Conservation (phyloP, 2,329 filamentous ascomycete genomes). For the Talaromyces marneffei region DNA sequence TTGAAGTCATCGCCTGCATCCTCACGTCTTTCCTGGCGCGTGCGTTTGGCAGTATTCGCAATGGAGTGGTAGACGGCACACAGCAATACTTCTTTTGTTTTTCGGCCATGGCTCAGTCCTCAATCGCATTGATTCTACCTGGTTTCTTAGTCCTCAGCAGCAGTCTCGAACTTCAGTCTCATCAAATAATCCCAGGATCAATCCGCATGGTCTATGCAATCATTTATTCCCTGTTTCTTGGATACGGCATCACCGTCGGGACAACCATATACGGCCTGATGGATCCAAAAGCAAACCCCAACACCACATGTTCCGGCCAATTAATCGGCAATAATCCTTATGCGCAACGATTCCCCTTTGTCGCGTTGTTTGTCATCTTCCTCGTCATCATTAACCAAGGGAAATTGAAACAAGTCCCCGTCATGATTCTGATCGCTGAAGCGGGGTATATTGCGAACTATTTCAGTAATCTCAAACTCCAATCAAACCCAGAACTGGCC, state of each 20-base stretch:
- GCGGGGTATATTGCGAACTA: conserved; percentile 71
- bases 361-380: conserved; percentile 65
- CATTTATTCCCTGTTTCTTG: conserved; percentile 66
- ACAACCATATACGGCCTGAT: conserved; percentile 59
- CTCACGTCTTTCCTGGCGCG: conserved; percentile 64
- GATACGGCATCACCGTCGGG: conserved; percentile 66
- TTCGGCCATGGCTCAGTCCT: conserved; percentile 65
- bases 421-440: conserved; percentile 69
- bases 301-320: conserved; percentile 42
- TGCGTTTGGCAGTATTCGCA: conserved; percentile 60
- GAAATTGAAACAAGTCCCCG: conserved; percentile 69
- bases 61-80: conserved; percentile 33
- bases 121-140: conserved; percentile 67
- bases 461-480: conserved; percentile 62
- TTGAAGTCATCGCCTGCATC: conserved; percentile 59
- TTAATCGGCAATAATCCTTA: conserved; percentile 44
- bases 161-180: conserved; percentile 62
- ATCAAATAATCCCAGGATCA: conserved; percentile 63
- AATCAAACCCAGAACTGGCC: conserved; percentile 65
- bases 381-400: conserved; percentile 76
- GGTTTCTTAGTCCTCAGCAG: conserved; percentile 59
- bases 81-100: conserved; percentile 57
- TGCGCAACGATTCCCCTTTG: conserved; percentile 62
- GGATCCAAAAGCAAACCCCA: conserved; percentile 49
- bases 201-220: conserved; percentile 70